phyloP scores from a whole-genome alignment of 1,284 basidiomycete genomes.

The Puccinia polysora region DNA sequence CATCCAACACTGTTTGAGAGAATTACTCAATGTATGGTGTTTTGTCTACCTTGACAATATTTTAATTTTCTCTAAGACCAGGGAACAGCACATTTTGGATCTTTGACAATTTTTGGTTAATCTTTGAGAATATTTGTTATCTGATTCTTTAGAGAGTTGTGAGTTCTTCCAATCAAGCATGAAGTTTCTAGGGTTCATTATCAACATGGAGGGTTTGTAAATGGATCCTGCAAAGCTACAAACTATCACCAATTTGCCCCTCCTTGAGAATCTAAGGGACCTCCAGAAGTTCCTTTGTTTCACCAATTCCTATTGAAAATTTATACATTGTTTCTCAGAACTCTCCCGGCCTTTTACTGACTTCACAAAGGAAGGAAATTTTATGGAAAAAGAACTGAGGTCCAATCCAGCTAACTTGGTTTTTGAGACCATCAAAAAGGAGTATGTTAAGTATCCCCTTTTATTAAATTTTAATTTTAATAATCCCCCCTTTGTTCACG shows the following conservation, averaged over 20 bases:
- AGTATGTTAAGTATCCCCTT: not conserved
- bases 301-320: conserved; percentile 20
- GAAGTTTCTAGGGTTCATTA: conserved; percentile 10
- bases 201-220: not conserved
- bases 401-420: too few species aligned
- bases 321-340: conserved; percentile 9
- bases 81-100: conserved; percentile 48
- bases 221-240: conserved; percentile 6
- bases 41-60: conserved; percentile 54
- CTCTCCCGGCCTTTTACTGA: not conserved
- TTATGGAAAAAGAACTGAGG: too few species aligned
- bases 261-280: not conserved
- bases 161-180: conserved; percentile 3
- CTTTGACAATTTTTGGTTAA: not conserved
- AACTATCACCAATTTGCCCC: conserved; percentile 4
- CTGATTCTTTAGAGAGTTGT: conserved; percentile 2
- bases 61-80: conserved; percentile 55
- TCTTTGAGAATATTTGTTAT: not conserved
- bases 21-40: conserved; percentile 50
- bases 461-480: conserved; percentile 28
- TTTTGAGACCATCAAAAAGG: not conserved
- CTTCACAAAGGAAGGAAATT: too few species aligned
- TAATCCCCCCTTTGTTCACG: conserved; percentile 48
- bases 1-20: conserved; percentile 45
- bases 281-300: not conserved